Base-by-base conservation (phyloP, 495 filamentous ascomycete genomes). In the Xylona heveae region DNA sequence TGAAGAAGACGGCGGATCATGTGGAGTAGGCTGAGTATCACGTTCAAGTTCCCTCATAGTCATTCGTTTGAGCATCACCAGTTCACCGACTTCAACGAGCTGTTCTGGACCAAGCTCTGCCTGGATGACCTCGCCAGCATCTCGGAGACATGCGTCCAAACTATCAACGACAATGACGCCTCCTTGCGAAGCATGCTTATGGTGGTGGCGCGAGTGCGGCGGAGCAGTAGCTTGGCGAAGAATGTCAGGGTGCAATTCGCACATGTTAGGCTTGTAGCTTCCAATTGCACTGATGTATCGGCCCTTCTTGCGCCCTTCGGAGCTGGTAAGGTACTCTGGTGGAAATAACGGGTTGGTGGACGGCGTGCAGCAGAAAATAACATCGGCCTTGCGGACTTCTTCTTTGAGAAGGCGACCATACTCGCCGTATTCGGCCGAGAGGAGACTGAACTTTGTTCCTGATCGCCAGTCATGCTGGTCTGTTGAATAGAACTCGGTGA, bases 101-200 rank as follows among this genome's bases (percentile, higher is more conserved):
- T 91, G 71, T 18, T 67, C 59, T 0, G 73, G 61, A 25, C 55
- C 52, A 19, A 95, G 51, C 0, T 66, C 77, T 0, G 79, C 79
- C 42, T 80, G 68, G 18, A 85, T 74, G 33, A 97, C 55, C 57
- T 97, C 88, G 4, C 88, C 88, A 0, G 85, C 77, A 45, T 94
- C 82, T 42, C 72, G 68, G 38, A 94, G 42, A 34, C 78, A 81
- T 3, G 71, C 76, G 12, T 77, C 68, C 0, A 81, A 52, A 20
- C 72, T 80, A 47, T 95, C 85, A 7, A 94, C 85, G 3, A 93
- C 58, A 19, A 88, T 58, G 1, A 76, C 74, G 0, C 78, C 79
- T 12, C 80, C 78, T 39, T 72, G 62, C 14, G 57, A 52, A 5
- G 75, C 69, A 34, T 79, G 74, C 42, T 71, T 71, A 46, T 82